Conservation (phyloP, 805 yeast genomes). For the Wickerhamomyces ciferrii region DNA sequence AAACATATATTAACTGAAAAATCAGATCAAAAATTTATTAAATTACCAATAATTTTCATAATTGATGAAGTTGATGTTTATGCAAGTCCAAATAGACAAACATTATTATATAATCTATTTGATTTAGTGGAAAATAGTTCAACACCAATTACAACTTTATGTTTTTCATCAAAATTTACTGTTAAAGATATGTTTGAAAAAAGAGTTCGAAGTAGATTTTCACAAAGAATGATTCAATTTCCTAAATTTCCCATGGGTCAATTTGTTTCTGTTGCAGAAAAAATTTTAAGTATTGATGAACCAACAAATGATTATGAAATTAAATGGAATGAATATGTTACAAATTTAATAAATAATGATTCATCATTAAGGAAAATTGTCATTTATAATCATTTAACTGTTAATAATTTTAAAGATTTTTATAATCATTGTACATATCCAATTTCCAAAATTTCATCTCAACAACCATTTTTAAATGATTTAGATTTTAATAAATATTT, state of each 20-base stretch:
- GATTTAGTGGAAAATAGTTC: slow-evolving; percentile 74
- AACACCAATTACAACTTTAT: slow-evolving; percentile 76
- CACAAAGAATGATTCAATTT: slow-evolving; percentile 67
- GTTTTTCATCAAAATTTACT: slow-evolving; percentile 70
- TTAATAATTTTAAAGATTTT: slow-evolving; percentile 51
- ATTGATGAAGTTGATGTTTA: slow-evolving; percentile 85
- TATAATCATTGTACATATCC: slow-evolving; percentile 39
- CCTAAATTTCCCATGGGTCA: slow-evolving; percentile 40
- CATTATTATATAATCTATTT: slow-evolving; percentile 79
- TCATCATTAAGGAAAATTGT: slow-evolving; percentile 32
- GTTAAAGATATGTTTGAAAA: slow-evolving; percentile 82
- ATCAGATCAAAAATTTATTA: slow-evolving; percentile 19
- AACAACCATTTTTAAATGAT: slow-evolving; percentile 21
- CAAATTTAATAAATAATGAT: slow-evolving; percentile 19
- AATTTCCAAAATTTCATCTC: slow-evolving; percentile 26
- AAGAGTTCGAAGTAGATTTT: slow-evolving; percentile 84
- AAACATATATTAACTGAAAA: slow-evolving; percentile 21
- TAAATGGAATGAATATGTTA: slow-evolving; percentile 42
- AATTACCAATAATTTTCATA: slow-evolving; percentile 59
- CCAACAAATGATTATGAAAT: slow-evolving; percentile 22
- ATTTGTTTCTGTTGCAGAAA: slow-evolving; percentile 43
- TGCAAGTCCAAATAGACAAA: slow-evolving; percentile 69
- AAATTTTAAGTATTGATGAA: slow-evolving; percentile 29
- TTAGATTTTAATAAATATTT: slow-evolving; percentile 21
- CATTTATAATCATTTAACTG: slow-evolving; percentile 47